Base-by-base conservation (phyloP, 2,329 filamentous ascomycete genomes). In the Exophiala oligosperma region DNA sequence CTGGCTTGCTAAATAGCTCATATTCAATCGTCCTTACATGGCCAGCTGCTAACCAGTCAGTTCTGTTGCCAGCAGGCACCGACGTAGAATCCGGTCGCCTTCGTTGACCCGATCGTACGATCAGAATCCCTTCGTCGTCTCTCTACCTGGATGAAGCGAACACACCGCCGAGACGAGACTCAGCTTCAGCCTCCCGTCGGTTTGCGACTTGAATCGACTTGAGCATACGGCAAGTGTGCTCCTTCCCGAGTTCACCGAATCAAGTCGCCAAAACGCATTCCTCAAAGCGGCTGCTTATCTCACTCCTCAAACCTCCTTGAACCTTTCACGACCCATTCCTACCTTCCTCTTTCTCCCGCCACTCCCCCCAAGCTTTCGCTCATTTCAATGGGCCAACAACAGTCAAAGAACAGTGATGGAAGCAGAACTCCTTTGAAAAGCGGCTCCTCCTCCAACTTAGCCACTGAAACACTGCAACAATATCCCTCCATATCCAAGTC, bases 401-500 rank as follows among this genome's bases (percentile, higher is more conserved):
- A 79, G 72, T 80, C 78, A 66, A 80, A 80, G 69, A 76, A 77
- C 67, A 62, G 62, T 32, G 82, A 84, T 69, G 83, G 81, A 67
- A 79, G 81, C 26, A 75, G 78, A 60, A 77, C 74, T 43, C 81
- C 80, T 2, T 29, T 60, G 70, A 70, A 51, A 49, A 74, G 76
- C 48, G 74, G 72, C 37, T 71, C 78, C 12, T 64, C 70, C 26
- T 63, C 65, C 37, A 69, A 72, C 47, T 68, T 68, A 47, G 49
- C 59, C 23, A 74, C 75, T 64, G 85, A 89, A 38, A 80, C 83
- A 61, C 79, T 97, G 59, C 88, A 91, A 73, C 90, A 91, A 29
- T 96, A 94, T 74, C 93, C 92, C 28, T 96, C 93, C 28, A 93
- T 97, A 72, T 90, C 88, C 76, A 89, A 89, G 72, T 91, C 92